These are phyloP conservation scores for Magnusiomyces suaveolens DNA, from an alignment of 1,139 yeast genomes.

Conservation along the genomic window DNA sequence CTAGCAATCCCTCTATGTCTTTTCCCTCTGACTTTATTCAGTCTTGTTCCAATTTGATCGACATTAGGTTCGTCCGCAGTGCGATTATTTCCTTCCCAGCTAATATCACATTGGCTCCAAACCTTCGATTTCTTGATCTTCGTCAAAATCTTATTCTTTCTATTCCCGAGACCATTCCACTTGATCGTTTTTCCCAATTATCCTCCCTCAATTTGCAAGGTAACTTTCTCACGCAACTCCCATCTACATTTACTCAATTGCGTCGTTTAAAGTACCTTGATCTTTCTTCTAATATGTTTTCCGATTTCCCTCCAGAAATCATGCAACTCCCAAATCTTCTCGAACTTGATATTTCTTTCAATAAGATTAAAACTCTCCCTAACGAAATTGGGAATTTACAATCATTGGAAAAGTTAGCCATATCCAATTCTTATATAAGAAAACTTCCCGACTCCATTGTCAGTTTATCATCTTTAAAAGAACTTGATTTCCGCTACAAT, in stretches of 20 bases:
- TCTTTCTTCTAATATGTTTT: slow-evolving; percentile 71
- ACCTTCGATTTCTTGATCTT: slow-evolving; percentile 60
- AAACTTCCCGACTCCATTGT: slow-evolving; percentile 47
- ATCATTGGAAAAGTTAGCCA: slow-evolving; percentile 56
- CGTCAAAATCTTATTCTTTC: slow-evolving; percentile 30
- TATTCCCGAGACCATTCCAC: slow-evolving; percentile 27
- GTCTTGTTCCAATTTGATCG: slow-evolving; percentile 61
- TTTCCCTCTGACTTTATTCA: slow-evolving; percentile 81
- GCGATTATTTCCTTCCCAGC: slow-evolving; percentile 67
- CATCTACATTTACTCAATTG: slow-evolving; percentile 50
- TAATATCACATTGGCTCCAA: slow-evolving; percentile 59
- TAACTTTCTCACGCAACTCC: slow-evolving; percentile 60
- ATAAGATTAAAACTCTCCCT: slow-evolving; percentile 55
- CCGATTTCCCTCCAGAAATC: slow-evolving; percentile 59
- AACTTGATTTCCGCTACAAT: slow-evolving; percentile 74
- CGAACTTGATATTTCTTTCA: slow-evolving; percentile 75
- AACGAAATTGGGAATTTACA: slow-evolving; percentile 49
- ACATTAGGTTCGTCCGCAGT: slow-evolving; percentile 60
- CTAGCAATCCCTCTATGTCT: slow-evolving; percentile 77
- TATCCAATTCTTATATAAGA: slow-evolving; percentile 65
- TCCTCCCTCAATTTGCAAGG: slow-evolving; percentile 42
- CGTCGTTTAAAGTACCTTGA: slow-evolving; percentile 52
- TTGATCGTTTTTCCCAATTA: slow-evolving; percentile 25
- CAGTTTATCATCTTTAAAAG: slow-evolving; percentile 48
- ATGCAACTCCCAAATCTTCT: slow-evolving; percentile 50